These are phyloP conservation scores for Agrocybe pediades DNA, from an alignment of 768 basidiomycete species.

Conservation along the genomic window DNA sequence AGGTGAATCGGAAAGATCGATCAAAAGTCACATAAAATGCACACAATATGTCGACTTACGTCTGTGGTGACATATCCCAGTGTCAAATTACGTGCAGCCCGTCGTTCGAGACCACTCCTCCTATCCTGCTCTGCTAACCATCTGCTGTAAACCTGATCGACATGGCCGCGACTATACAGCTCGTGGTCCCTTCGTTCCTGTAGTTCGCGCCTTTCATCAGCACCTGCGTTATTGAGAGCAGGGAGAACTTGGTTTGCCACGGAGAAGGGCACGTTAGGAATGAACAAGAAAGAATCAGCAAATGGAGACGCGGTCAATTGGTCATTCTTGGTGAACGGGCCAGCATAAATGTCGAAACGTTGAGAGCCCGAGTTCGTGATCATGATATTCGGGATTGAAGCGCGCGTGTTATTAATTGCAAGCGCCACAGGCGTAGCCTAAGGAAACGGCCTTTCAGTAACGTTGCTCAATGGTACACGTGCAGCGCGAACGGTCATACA, in stretches of 20 bases:
- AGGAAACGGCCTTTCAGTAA: not conserved
- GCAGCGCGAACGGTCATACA: constrained; percentile 29
- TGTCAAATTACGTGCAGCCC: constrained; percentile 54
- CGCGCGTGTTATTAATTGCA: constrained; percentile 63
- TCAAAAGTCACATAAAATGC: not conserved
- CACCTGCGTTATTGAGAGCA: constrained; percentile 48
- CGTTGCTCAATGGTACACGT: not conserved
- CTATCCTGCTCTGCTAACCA: constrained; percentile 65
- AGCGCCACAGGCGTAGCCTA: constrained; percentile 59
- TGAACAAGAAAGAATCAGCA: constrained; percentile 60
- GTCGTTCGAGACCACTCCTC: constrained; percentile 35
- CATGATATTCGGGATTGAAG: constrained; percentile 60
- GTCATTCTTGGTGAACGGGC: constrained; percentile 80
- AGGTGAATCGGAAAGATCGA: not conserved
- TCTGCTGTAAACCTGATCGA: constrained; percentile 47
- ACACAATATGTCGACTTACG: too few relatives aligned
- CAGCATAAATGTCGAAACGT: constrained; percentile 68
- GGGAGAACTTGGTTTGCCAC: constrained; percentile 57
- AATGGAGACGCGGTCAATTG: constrained; percentile 78
- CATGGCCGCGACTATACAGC: constrained; percentile 49
- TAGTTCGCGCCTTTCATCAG: constrained; percentile 34
- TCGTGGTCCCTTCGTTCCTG: constrained; percentile 36
- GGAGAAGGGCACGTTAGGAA: constrained; percentile 52
- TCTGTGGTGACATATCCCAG: constrained; percentile 78
- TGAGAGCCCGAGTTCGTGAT: constrained; percentile 65